These are phyloP conservation scores for Diaporthe vaccinii DNA, from an alignment of 2,329 filamentous ascomycete genomes.

Conservation along the genomic window DNA sequence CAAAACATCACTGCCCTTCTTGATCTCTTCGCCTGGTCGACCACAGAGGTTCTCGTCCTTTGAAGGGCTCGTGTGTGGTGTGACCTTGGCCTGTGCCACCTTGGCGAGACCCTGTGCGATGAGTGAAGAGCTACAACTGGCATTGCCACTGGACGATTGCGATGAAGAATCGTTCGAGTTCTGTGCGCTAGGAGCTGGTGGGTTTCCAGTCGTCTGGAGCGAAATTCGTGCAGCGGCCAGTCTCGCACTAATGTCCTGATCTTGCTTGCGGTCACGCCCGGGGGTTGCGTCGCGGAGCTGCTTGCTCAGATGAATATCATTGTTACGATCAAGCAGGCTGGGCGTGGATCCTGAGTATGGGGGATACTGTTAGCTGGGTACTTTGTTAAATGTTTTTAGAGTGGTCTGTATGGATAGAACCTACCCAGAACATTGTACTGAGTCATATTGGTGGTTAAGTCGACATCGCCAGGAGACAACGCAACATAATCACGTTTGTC, in stretches of 20 bases:
- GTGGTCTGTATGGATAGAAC: conserved; percentile 25
- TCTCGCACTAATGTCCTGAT: conserved; percentile 20
- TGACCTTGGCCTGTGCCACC: conserved; percentile 29
- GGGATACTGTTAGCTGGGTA: conserved; percentile 19
- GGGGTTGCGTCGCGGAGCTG: conserved; percentile 13
- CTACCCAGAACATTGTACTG: conserved; percentile 10
- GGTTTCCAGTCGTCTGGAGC: not conserved
- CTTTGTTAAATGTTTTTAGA: not conserved
- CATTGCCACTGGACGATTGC: conserved; percentile 28
- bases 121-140: conserved; percentile 35
- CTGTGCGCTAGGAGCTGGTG: not conserved
- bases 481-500: conserved; percentile 24
- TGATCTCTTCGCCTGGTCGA: not conserved
- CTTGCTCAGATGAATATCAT: conserved; percentile 21
- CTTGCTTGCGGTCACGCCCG: not conserved
- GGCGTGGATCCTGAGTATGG: not conserved
- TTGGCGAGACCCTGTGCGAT: conserved; percentile 37
- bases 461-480: not conserved
- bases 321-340: conserved; percentile 15
- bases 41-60: conserved; percentile 33
- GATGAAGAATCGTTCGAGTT: conserved; percentile 32
- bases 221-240: conserved; percentile 29
- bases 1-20: conserved; percentile 18
- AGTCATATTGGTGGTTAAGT: not conserved
- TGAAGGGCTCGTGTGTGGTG: conserved; percentile 37